Conservation (phyloP, 148 eudicot genomes). For the Diospyros lotus region DNA sequence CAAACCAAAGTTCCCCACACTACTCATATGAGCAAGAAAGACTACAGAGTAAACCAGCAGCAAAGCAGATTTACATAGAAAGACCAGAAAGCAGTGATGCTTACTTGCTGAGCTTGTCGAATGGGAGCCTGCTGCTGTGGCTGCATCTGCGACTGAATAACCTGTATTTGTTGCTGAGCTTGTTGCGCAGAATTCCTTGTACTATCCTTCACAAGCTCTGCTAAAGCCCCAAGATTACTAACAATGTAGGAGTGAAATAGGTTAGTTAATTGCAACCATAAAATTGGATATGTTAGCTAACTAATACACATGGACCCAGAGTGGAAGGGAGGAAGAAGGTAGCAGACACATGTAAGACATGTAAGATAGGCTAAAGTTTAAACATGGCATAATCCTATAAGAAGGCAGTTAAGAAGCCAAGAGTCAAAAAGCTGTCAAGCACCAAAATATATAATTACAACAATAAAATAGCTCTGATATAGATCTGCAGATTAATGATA, state of each 20-base stretch:
- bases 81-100: conserved; percentile 3
- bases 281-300: not conserved
- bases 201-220: conserved; percentile 70
- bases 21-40: too few species aligned
- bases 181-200: conserved; percentile 49
- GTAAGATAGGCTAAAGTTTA: not conserved
- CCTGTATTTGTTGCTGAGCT: conserved; percentile 55
- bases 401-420: not conserved
- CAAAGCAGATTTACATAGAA: not conserved
- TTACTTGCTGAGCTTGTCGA: conserved; percentile 77
- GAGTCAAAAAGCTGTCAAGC: not conserved
- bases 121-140: conserved; percentile 54
- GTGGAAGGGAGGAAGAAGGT: not conserved
- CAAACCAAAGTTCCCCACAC: too few species aligned
- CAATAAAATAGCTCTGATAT: too few species aligned
- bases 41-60: not conserved
- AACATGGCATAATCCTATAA: not conserved
- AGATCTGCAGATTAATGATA: too few species aligned
- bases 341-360: not conserved
- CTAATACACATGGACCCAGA: not conserved
- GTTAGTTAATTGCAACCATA: conserved; percentile 15
- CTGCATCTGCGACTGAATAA: conserved; percentile 59
- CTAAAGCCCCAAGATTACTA: conserved; percentile 70
- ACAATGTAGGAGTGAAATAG: conserved; percentile 12
- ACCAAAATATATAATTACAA: not conserved